Evolutionary conservation across 179 eudicot species (phyloP), one percentile per base, ranked within the genome.

Genomic region (Dionaea muscipula): DNA sequence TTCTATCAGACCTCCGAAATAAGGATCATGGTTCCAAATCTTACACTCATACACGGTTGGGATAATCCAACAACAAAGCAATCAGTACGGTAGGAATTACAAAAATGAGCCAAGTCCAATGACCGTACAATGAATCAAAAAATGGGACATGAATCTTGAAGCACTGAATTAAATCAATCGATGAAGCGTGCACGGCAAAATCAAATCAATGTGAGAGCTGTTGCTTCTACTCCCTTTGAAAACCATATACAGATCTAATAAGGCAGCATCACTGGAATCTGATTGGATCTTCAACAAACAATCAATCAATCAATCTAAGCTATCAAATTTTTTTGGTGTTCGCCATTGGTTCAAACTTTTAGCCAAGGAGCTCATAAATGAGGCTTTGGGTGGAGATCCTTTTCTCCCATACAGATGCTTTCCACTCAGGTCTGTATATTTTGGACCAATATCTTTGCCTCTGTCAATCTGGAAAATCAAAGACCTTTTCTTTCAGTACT

Each of bases 291-390:
- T 14, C 26, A 64, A 22, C 9, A 44, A 49, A 48, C 15, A 61
- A 55, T 53, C 81, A 26, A 64, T 26, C 9, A 44, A 49, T 53
- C 15, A 61, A 55, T 53, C 81, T 91, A 87, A 51, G 85, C 66
- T 50, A 38, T 91, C 94, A 48, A 65, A 87, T 55, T 91, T 91
- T 72, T 82, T 91, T n/a, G 98, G 98, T 31, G 84, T 91, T 53
- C 86, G 62, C 97, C 97, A 84, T 7, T 76, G 87, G 43, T 74
- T 75, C 65, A 84, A 35, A 59, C 46, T 78, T 81, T 77, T 84
- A 16, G 94, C 83, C 56, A 84, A 72, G 16, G 82, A 70, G 68
- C 75, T 63, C 53, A 84, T 69, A 35, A 87, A 67, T 19, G 95
- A 87, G 26, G 44, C 24, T 57, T 64, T 80, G 25, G 74, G 75